Base-by-base conservation (phyloP, 192 early-diverging fungal genomes). In the Podochytrium sp. region DNA sequence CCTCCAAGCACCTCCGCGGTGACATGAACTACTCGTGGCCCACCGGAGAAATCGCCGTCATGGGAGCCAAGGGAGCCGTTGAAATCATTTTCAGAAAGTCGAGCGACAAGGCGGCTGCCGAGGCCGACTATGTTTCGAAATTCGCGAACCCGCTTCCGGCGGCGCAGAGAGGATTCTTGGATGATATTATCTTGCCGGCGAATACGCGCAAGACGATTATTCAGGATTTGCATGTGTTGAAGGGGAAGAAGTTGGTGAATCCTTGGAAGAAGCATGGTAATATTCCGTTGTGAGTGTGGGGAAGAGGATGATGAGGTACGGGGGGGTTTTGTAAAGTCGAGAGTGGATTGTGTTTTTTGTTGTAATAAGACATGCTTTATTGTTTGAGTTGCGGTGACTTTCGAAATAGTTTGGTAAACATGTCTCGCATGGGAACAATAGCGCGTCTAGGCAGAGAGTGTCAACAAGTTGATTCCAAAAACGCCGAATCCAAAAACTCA, bases 1-100 rank as follows among this genome's bases (percentile, higher is more conserved):
- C 76, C 67, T 95, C 94, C 7, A 98, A 98, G 85, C 96, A 98
- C 87, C 81, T 98, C 72, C 83, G 93, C 23, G 96, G 95, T 58
- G 96, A 98, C 70, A 70, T 89, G 29, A 96, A 95, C 82, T 92
- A 94, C 74, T 90, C 94, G 3, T 98, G 94, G 94, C 96, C 96
- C 16, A 92, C 93, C n/a, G 95, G 93, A 37, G 96, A 98, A 78
- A 96, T 98, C 78, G 96, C 96, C 43, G 96, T 98, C 55, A 98
- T 98, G 96, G 96, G 96, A 49, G 93, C 94, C 42, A 92, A 96
- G 85, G 96, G 95, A 29, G 96, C 96, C 12, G 96, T 96, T 0
- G 96, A 96, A 82, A 96, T 98, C 80, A 93, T 98, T 70, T 97
- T 95, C 88, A 80, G 95, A 20, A 70, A 86, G 35, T 51, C 35